phyloP scores from a whole-genome alignment of 2,329 filamentous ascomycete species.

The Neonectria punicea region DNA sequence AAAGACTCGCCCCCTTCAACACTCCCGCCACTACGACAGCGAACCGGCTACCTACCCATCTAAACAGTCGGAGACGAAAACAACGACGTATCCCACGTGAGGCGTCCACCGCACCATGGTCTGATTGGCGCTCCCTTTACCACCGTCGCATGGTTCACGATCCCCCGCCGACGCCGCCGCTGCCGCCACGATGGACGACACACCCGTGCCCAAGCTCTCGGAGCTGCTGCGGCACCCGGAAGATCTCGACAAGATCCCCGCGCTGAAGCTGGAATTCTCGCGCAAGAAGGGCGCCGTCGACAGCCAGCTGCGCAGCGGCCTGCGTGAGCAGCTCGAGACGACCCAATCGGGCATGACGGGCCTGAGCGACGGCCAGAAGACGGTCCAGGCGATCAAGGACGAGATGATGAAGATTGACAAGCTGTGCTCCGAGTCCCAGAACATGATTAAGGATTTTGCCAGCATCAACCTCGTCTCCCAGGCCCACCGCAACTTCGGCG shows the following conservation, averaged over 20 bases:
- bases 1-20: slow-evolving; percentile 1
- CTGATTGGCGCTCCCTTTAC: slow-evolving; percentile 36
- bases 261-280: slow-evolving; percentile 89
- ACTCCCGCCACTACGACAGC: background rate
- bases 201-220: slow-evolving; percentile 81
- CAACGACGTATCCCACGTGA: background rate
- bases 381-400: slow-evolving; percentile 92
- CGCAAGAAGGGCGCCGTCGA: slow-evolving; percentile 95
- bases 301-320: slow-evolving; percentile 85
- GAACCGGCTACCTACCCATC: background rate
- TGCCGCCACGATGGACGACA: slow-evolving; percentile 59
- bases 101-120: slow-evolving; percentile 38
- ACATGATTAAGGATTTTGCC: slow-evolving; percentile 96
- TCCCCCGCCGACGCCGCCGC: slow-evolving; percentile 29
- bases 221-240: slow-evolving; percentile 95
- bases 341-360: slow-evolving; percentile 93
- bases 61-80: background rate
- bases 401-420: slow-evolving; percentile 99
- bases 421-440: slow-evolving; percentile 95
- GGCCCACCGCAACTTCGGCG: slow-evolving; percentile 95
- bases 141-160: slow-evolving; percentile 36
- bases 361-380: slow-evolving; percentile 89
- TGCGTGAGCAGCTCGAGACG: slow-evolving; percentile 92
- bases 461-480: slow-evolving; percentile 92
- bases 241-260: slow-evolving; percentile 94